Evolutionary conservation across 164 flowering plant genomes (phyloP).

Genomic region (Buxus sempervirens): DNA sequence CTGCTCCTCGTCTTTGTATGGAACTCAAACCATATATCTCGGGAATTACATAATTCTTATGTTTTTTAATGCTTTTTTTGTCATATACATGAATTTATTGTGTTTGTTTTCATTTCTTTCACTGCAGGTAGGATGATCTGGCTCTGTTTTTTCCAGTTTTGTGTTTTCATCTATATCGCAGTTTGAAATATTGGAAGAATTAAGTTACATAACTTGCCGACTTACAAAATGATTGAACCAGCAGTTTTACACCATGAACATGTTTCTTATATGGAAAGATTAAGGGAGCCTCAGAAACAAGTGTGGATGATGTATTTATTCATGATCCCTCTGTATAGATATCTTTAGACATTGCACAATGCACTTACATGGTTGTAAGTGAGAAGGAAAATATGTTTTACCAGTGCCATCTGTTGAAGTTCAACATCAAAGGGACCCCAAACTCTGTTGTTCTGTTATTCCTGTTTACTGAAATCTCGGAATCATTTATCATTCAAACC

Average conservation of each 20-base stretch:
- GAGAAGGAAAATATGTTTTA: too few species aligned
- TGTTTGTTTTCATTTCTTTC: not conserved
- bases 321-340: too few species aligned
- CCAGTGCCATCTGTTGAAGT: not conserved
- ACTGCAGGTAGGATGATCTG: not conserved
- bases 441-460: not conserved
- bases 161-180: not conserved
- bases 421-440: not conserved
- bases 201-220: not conserved
- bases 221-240: not conserved
- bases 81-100: not conserved
- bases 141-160: not conserved
- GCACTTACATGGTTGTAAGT: too few species aligned
- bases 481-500: not conserved
- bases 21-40: not conserved
- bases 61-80: not conserved
- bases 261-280: too few species aligned
- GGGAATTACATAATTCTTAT: not conserved
- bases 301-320: too few species aligned
- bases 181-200: too few species aligned
- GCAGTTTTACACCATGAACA: not conserved
- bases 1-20: constrained; percentile 94
- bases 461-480: not conserved
- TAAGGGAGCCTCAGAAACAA: not conserved
- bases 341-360: too few species aligned